Evolutionary conservation across 345 rosid genomes (phyloP), one percentile per base, ranked within the genome.

Genomic region (Hibiscus trionum): DNA sequence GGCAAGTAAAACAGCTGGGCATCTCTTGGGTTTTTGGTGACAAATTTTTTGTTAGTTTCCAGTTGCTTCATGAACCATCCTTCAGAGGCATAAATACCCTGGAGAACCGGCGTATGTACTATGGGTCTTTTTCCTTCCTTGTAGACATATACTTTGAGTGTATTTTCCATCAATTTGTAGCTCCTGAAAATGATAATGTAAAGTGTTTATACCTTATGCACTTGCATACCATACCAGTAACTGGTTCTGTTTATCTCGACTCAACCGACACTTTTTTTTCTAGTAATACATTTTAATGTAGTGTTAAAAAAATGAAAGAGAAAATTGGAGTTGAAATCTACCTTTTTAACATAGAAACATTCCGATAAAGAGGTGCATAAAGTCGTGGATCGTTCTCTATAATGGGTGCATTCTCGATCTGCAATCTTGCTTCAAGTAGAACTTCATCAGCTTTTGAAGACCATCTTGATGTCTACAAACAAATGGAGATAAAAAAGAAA

Each of bases 41-140:
- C 86, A 79, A 88, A 88, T 68, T 82, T 84, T 82, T 74, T 86
- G 86, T 83, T 87, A 59, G 86, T 75, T 78, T 90, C 87, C 75
- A 94, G 76, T 57, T 73, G 87, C 86, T 84, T 94, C 98, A 94
- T 91, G 77, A 94, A 94, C 98, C 98, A 94, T 77, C 98, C 97
- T 72, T 94, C 98, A 11, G 97, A 94, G 72, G 97, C 96, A 76
- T 94, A 94, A 84, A 94, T 91, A 55, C 97, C 96, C 79, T 84
- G 62, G 29, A 91, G 89, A 27, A 81, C 76, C 4, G 96, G 90
- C 63, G 68, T 77, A 77, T 94, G 98, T 33, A 91, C 21, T 62
- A 94, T 80, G 0, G 97, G 97, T 79, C 73, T 85, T 82, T 82
- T 82, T 66, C 98, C 98, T 83, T 94, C 98, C 80, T 65, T 84